Percentiles rank a stretch among this genome's conserved stretches.
These are phyloP conservation scores for Agaricus sinodeliciosus DNA, from an alignment of 768 basidiomycete genomes.

Conservation along the genomic window DNA sequence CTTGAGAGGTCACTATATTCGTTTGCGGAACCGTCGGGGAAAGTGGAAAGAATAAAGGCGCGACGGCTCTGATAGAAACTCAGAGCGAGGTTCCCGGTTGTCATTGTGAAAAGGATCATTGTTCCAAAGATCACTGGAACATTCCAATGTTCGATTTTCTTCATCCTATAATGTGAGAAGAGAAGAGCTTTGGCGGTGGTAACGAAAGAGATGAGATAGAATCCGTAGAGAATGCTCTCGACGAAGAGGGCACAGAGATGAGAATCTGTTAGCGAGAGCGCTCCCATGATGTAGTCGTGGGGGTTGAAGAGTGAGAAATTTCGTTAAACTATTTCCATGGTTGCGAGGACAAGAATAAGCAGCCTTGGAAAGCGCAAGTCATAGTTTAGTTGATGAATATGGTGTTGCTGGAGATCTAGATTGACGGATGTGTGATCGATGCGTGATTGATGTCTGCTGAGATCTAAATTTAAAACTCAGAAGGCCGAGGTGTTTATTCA, in stretches of 20 bases:
- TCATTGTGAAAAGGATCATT: neutral
- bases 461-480: neutral
- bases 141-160: neutral
- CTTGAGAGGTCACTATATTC: neutral
- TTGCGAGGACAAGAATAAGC: too few relatives aligned
- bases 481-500: neutral
- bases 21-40: neutral
- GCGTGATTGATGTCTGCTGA: neutral
- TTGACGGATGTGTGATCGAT: neutral
- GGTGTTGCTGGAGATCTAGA: neutral
- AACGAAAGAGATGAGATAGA: slow-evolving; percentile 5
- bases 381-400: too few relatives aligned
- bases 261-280: neutral
- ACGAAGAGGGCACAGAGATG: slow-evolving; percentile 6
- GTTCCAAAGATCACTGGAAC: slow-evolving; percentile 3
- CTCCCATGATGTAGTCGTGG: neutral
- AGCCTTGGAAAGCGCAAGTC: too few relatives aligned
- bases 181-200: neutral
- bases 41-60: neutral
- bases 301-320: neutral
- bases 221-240: slow-evolving; percentile 5
- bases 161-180: neutral
- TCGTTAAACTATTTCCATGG: too few relatives aligned
- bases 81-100: neutral
- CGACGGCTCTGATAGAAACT: slow-evolving; percentile 3